Evolutionary conservation across 2,329 filamentous ascomycete genomes (phyloP), one percentile per base, ranked within the genome.

Genomic region (Curvularia sp.): DNA sequence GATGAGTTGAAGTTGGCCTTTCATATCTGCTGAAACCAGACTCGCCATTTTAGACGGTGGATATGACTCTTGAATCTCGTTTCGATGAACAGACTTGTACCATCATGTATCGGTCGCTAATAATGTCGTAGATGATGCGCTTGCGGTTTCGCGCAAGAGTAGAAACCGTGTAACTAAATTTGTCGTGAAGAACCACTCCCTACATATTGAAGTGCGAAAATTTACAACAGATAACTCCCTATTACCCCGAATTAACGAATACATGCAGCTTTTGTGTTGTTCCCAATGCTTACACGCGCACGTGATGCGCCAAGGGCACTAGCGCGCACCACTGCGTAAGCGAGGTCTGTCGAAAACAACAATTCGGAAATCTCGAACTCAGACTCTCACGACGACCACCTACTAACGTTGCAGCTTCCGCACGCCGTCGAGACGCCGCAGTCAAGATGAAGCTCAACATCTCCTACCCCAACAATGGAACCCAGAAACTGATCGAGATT

Each of bases 401-500:
- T 70, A 74, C 71, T 72, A 72, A 74, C 71, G 69, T 73, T 75
- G 72, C 72, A 73, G 72, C 70, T 70, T 64, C 65, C 61, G 64
- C 59, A 66, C 63, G 65, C 63, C 70, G 63, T 69, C 68, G 65
- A 67, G 70, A 73, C 69, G 66, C 66, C 68, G 62, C 66, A 71
- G 74, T 74, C 73, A 76, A 86, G 84, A 91, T 91, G 89, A 91
- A 91, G 86, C 85, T 89, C 81, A 89, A 89, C 83, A 86, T 89
- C 79, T 88, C 86, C 78, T 96, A 93, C 89, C 95, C 95, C 85
- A 92, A 94, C 89, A 98, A 98, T 86, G 95, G 95, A 89, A 95
- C 93, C 80, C 95, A 99, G 84, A 99, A 99, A 88, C 88, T 99
- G 81, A 89, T 99, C 86, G 96, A 99, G 76, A 85, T 99, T 77